Evolutionary conservation across 345 rosid genomes (phyloP).

Genomic region (Trapa incisa): DNA sequence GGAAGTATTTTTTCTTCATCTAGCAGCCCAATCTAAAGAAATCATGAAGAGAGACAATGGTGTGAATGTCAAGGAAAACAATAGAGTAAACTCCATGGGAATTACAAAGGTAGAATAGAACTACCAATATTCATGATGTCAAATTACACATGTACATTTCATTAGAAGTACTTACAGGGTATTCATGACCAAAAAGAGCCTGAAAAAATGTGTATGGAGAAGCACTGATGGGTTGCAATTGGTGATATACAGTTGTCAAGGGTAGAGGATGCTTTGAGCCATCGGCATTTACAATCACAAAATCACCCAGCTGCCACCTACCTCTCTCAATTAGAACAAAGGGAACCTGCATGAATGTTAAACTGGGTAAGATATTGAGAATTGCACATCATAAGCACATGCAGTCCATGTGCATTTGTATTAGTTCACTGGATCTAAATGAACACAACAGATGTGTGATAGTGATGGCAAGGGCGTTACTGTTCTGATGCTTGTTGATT

Average conservation of each 20-base stretch:
- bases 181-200: conserved; percentile 65
- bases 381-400: conserved; percentile 1
- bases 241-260: conserved; percentile 66
- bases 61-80: conserved; percentile 1
- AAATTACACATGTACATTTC: background rate
- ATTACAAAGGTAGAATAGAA: background rate
- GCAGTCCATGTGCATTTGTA: background rate
- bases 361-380: background rate
- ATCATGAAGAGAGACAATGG: conserved; percentile 1
- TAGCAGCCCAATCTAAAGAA: conserved; percentile 67
- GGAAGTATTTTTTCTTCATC: conserved; percentile 93
- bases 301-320: conserved; percentile 31
- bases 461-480: conserved; percentile 20
- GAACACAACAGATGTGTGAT: background rate
- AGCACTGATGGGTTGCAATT: conserved; percentile 59
- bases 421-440: background rate
- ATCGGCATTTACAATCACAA: conserved; percentile 58
- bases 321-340: conserved; percentile 56
- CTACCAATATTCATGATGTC: background rate
- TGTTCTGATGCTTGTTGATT: conserved; percentile 40
- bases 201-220: conserved; percentile 78
- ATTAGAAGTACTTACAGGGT: conserved; percentile 37
- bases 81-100: background rate
- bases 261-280: conserved; percentile 70
- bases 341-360: conserved; percentile 50